Evolutionary conservation across 1,139 yeast species (phyloP), one percentile per base, ranked within the genome.

Genomic region (Pneumocystis oryctolagi): DNA sequence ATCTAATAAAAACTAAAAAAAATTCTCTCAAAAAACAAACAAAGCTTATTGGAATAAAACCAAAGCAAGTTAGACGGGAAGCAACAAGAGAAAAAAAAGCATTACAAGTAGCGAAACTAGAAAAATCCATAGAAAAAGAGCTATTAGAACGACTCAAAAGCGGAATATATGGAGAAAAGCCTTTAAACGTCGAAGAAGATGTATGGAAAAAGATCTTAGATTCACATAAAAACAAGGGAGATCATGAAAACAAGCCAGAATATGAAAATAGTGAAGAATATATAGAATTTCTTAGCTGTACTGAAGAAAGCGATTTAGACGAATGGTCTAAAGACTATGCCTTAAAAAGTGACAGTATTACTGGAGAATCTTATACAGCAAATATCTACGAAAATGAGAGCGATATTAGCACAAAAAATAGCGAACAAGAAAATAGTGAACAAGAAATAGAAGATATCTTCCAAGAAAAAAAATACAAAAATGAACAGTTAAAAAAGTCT

Each of bases 161-260:
- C 73, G 98, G 98, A 67, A 97, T 97, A 5, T 92, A 92, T 72
- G 98, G 98, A 67, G 97, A 92, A 72, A 88, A 90, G 74, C 98
- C 98, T 65, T 79, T 92, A 72, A 92, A 92, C 72, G 98, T 92
- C 59, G 97, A 92, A 70, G 97, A 90, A 72, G 85, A 84, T 76
- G 84, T 92, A 66, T 92, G 98, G 98, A 85, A 86, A 80, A 88
- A 84, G 77, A 95, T 92, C 32, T 81, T 92, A 77, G 83, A 82
- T 68, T 84, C 85, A 70, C 84, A 81, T 67, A 81, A 80, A 61
- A 79, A 79, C 71, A 80, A 82, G 62, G 87, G 83, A 61, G 85
- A 82, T 65, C 83, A 83, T 56, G 84, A 80, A 61, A 84, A 81
- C 63, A 84, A 83, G 63, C 82, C 82, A 59, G 89, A 84, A 63